A percentile compares a stretch with the other conserved stretches of the same genome.
These are phyloP conservation scores for Phoma sp. DNA, from an alignment of 2,329 filamentous ascomycete species.

Conservation along the genomic window DNA sequence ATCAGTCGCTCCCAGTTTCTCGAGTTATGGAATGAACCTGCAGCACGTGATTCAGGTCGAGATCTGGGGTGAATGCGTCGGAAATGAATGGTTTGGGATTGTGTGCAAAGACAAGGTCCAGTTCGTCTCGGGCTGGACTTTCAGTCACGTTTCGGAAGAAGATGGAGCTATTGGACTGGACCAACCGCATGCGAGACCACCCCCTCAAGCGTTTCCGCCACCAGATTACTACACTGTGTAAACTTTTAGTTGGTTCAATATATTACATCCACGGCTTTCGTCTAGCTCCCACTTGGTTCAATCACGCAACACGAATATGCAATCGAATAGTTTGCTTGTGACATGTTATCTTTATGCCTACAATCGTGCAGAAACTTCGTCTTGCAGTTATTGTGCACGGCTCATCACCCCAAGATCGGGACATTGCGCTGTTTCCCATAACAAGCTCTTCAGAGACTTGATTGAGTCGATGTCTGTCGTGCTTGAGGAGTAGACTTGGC, in stretches of 20 bases:
- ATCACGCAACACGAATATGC: too few species aligned
- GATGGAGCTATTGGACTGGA: background rate
- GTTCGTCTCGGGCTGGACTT: slow-evolving; percentile 23
- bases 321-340: too few species aligned
- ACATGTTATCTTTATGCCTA: too few species aligned
- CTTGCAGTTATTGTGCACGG: too few species aligned
- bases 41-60: slow-evolving; percentile 34
- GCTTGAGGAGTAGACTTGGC: too few species aligned
- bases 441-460: too few species aligned
- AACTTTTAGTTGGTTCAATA: background rate
- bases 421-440: too few species aligned
- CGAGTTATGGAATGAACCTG: slow-evolving; percentile 33
- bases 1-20: slow-evolving; percentile 29
- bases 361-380: too few species aligned
- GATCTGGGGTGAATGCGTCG: slow-evolving; percentile 36
- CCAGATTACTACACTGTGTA: slow-evolving; percentile 7
- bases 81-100: slow-evolving; percentile 28
- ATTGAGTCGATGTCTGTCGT: too few species aligned
- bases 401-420: too few species aligned
- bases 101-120: slow-evolving; percentile 26
- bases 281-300: too few species aligned
- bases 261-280: too few species aligned
- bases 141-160: background rate
- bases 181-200: background rate
- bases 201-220: slow-evolving; percentile 13